These are phyloP conservation scores for Populus hybrid DNA, from an alignment of 441 rosid genomes.

Conservation along the genomic window DNA sequence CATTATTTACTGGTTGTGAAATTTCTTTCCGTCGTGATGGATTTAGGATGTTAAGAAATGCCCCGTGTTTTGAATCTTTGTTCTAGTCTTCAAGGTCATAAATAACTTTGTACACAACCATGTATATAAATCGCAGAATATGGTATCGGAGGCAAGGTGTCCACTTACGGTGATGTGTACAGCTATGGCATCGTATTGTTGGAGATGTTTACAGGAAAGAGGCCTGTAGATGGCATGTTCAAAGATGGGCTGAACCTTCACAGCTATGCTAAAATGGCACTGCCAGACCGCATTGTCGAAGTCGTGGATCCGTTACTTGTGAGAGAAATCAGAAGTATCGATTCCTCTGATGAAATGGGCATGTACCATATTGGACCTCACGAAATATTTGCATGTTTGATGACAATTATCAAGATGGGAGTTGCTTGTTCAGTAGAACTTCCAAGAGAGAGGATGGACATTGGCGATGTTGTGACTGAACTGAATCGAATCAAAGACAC, in stretches of 20 bases:
- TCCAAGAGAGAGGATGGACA: not conserved
- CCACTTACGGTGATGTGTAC: no score
- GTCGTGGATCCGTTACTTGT: not conserved
- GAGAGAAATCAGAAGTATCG: not conserved
- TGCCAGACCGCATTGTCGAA: not conserved
- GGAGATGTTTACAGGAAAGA: no score
- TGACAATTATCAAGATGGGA: not conserved
- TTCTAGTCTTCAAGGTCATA: no score
- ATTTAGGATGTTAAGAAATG: no score
- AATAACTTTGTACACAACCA: no score
- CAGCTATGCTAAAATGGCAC: not conserved
- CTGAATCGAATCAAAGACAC: not conserved
- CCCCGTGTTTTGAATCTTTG: no score
- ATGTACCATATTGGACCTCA: not conserved
- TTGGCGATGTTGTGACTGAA: constrained; percentile 1
- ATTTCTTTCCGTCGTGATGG: no score
- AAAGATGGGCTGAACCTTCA: not conserved
- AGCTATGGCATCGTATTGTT: no score
- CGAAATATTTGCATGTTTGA: not conserved
- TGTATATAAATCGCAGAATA: no score
- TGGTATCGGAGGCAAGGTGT: no score
- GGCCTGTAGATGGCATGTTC: no score
- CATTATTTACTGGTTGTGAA: no score
- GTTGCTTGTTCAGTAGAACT: constrained; percentile 2
- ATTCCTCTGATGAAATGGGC: not conserved